Percentiles rank a stretch among this genome's conserved stretches.
Conservation (phyloP, 345 rosid species). For the Gossypium ekmanianum region DNA sequence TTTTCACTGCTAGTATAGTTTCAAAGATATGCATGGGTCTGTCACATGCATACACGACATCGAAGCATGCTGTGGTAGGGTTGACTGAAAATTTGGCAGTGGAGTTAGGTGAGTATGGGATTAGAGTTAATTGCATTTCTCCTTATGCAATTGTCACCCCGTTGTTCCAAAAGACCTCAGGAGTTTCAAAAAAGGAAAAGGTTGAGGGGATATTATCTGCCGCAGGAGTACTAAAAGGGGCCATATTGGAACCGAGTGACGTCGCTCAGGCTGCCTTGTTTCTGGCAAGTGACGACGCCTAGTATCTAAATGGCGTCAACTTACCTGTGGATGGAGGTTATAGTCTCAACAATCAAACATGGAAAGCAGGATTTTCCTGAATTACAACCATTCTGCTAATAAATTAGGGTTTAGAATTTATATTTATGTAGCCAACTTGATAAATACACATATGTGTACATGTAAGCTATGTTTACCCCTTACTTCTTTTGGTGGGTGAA, state of each 20-base stretch:
- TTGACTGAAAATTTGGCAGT: slow-evolving; percentile 13
- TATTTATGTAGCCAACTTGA: background rate
- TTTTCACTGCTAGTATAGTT: slow-evolving; percentile 19
- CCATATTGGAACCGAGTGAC: background rate
- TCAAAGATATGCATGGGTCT: slow-evolving; percentile 12
- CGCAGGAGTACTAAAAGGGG: slow-evolving; percentile 7
- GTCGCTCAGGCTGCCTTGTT: slow-evolving; percentile 19
- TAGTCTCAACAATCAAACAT: slow-evolving; percentile 2
- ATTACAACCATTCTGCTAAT: background rate
- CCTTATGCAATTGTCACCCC: slow-evolving; percentile 13
- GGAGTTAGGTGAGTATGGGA: slow-evolving; percentile 26
- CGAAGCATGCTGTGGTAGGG: slow-evolving; percentile 28
- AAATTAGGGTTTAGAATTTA: background rate
- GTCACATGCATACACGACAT: slow-evolving; percentile 44
- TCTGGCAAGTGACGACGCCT: slow-evolving; percentile 38
- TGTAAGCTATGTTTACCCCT: background rate
- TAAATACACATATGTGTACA: background rate
- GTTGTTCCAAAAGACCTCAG: background rate
- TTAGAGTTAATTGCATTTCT: slow-evolving; percentile 29
- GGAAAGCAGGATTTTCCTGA: background rate
- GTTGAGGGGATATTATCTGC: background rate
- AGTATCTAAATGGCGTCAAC: slow-evolving; percentile 40
- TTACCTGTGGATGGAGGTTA: slow-evolving; percentile 41
- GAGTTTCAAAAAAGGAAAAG: background rate
- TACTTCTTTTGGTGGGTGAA: too few relatives aligned